A percentile compares a stretch with the other conserved stretches of the same genome.
Conservation (phyloP, 2,329 filamentous ascomycete genomes). For the Ascochyta koolunga region DNA sequence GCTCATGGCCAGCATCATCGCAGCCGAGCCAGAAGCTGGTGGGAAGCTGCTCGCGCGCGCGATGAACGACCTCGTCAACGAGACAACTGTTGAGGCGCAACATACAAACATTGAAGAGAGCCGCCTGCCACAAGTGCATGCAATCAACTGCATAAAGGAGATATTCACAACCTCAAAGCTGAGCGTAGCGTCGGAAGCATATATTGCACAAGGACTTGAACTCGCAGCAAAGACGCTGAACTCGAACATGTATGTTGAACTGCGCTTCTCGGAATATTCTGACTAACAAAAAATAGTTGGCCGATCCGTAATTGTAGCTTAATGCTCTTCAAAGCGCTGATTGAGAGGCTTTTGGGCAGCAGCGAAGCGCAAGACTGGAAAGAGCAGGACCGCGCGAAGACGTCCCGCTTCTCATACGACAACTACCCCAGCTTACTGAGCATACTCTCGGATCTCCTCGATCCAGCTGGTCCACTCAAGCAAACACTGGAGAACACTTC, state of each 20-base stretch:
- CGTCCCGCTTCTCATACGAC: constrained; percentile 69
- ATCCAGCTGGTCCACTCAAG: constrained; percentile 35
- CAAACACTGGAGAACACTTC: constrained; percentile 29
- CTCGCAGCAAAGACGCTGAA: constrained; percentile 81
- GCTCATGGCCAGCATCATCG: constrained; percentile 80
- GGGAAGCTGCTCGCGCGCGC: constrained; percentile 66
- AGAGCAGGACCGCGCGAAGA: constrained; percentile 49
- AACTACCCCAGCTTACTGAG: constrained; percentile 70
- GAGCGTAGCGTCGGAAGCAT: constrained; percentile 72
- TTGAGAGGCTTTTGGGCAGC: constrained; percentile 78
- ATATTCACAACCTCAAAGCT: constrained; percentile 85
- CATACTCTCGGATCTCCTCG: constrained; percentile 68
- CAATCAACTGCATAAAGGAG: constrained; percentile 90
- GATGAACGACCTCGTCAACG: constrained; percentile 66
- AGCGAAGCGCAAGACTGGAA: constrained; percentile 68
- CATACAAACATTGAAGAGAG: constrained; percentile 61
- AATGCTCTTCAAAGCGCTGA: constrained; percentile 84
- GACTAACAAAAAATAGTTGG: constrained; percentile 65
- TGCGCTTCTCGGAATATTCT: accelerated
- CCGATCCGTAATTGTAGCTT: constrained; percentile 92
- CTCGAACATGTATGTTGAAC: constrained; percentile 69
- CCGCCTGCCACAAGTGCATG: constrained; percentile 87
- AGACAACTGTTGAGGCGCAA: constrained; percentile 61
- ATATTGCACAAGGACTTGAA: constrained; percentile 74
- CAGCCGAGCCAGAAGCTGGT: constrained; percentile 66